Conservation (phyloP, 1,284 basidiomycete genomes). For the Macrocystidia cucumis region DNA sequence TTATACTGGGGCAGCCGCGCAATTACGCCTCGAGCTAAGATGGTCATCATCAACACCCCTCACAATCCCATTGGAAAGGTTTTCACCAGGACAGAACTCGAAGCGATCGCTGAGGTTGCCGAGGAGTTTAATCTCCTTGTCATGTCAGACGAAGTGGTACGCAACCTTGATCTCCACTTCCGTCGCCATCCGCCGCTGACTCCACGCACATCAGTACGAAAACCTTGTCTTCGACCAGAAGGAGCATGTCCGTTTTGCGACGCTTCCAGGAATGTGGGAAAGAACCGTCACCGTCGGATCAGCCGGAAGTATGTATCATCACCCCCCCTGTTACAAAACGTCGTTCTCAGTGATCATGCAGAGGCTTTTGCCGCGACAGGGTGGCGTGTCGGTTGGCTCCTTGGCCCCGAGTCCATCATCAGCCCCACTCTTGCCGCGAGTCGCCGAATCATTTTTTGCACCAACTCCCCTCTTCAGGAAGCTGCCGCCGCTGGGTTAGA, state of each 20-base stretch:
- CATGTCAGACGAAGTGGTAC: conserved; percentile 94
- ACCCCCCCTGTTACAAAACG: conserved; percentile 1
- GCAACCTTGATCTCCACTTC: too few species aligned
- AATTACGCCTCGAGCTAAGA: conserved; percentile 83
- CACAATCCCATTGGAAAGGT: conserved; percentile 98
- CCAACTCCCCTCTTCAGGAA: conserved; percentile 89
- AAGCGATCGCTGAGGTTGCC: conserved; percentile 78
- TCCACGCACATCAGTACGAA: conserved; percentile 86
- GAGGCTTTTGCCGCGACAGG: conserved; percentile 98
- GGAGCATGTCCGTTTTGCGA: conserved; percentile 89
- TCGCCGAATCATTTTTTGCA: conserved; percentile 93
- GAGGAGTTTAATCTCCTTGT: conserved; percentile 92
- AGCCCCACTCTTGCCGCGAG: conserved; percentile 83
- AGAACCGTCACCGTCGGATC: conserved; percentile 48
- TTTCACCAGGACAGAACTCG: conserved; percentile 79
- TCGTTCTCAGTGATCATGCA: conserved; percentile 21
- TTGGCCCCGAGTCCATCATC: conserved; percentile 83
- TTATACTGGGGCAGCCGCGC: conserved; percentile 39
- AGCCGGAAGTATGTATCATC: conserved; percentile 34
- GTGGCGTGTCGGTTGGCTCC: conserved; percentile 96
- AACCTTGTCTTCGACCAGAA: conserved; percentile 85
- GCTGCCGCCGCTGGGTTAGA: conserved; percentile 85
- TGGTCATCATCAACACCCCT: conserved; percentile 92
- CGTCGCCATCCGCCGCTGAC: too few species aligned
- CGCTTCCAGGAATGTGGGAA: conserved; percentile 97